Evolutionary conservation across 2,329 filamentous ascomycete species (phyloP).

Genomic region (Monosporascus sp.): DNA sequence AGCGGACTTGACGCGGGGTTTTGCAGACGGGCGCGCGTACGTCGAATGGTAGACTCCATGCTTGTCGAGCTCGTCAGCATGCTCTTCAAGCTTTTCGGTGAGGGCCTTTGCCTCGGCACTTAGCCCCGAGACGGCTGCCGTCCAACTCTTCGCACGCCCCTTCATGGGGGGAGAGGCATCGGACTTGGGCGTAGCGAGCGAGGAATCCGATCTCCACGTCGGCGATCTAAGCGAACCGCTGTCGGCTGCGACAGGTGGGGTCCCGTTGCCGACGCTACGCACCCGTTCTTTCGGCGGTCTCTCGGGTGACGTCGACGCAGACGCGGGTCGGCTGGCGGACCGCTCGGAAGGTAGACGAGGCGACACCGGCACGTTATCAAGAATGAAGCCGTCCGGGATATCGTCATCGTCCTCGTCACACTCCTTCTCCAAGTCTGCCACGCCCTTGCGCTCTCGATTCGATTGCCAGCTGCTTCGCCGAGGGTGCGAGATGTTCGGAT

Average conservation of each 20-base stretch:
- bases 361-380: constrained; percentile 79
- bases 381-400: constrained; percentile 71
- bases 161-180: constrained; percentile 39
- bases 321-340: constrained; percentile 46
- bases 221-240: constrained; percentile 57
- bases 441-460: constrained; percentile 58
- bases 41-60: constrained; percentile 25
- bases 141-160: constrained; percentile 68
- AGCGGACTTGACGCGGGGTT: constrained; percentile 58
- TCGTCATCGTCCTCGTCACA: constrained; percentile 74
- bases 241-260: constrained; percentile 52
- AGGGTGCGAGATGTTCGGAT: constrained; percentile 35
- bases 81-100: constrained; percentile 76
- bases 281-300: constrained; percentile 45
- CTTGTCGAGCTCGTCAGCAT: constrained; percentile 59
- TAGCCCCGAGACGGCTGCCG: constrained; percentile 61
- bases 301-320: constrained; percentile 50
- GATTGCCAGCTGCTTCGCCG: constrained; percentile 69
- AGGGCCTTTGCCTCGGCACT: constrained; percentile 68
- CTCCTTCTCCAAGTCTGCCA: constrained; percentile 67
- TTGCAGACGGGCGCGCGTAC: constrained; percentile 28
- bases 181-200: constrained; percentile 27
- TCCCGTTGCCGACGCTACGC: constrained; percentile 59
- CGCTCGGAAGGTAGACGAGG: constrained; percentile 59
- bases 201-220: constrained; percentile 44